phyloP scores from a whole-genome alignment of 768 basidiomycete genomes.

The Tricholoma bakamatsutake region DNA sequence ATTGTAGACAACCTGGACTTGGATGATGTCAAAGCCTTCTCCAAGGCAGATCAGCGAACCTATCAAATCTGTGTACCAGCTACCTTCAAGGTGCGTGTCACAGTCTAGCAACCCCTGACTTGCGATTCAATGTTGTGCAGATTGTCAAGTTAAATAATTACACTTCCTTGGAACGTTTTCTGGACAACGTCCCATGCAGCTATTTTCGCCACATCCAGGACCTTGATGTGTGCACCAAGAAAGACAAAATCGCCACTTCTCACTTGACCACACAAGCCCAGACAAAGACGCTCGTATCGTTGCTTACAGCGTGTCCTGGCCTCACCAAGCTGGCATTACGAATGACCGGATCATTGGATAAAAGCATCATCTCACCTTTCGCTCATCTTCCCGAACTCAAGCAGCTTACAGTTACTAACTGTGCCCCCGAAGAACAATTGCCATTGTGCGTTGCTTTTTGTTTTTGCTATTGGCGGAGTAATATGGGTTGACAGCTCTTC shows the following conservation, averaged over 20 bases:
- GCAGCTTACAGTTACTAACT: slow-evolving; percentile 43
- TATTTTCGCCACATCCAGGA: slow-evolving; percentile 49
- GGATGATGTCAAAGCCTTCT: slow-evolving; percentile 39
- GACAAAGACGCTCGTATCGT: slow-evolving; percentile 42
- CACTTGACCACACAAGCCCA: slow-evolving; percentile 23
- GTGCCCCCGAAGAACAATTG: slow-evolving; percentile 29
- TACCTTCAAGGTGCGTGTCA: slow-evolving; percentile 47
- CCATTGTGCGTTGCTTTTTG: slow-evolving; percentile 38
- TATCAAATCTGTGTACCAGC: slow-evolving; percentile 53
- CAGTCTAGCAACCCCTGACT: slow-evolving; percentile 3
- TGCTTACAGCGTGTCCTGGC: slow-evolving; percentile 45
- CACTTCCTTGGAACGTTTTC: slow-evolving; percentile 43
- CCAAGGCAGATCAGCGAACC: slow-evolving; percentile 41
- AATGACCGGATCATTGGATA: slow-evolving; percentile 44
- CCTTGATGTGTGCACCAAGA: slow-evolving; percentile 41
- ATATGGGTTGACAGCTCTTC: neutral
- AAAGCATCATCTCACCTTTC: slow-evolving; percentile 45
- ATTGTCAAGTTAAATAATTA: slow-evolving; percentile 42
- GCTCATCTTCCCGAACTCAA: slow-evolving; percentile 35
- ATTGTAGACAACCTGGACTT: slow-evolving; percentile 45
- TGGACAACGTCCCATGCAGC: slow-evolving; percentile 46
- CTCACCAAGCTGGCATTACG: slow-evolving; percentile 43
- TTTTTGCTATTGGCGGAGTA: slow-evolving; percentile 3
- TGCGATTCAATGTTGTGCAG: slow-evolving; percentile 24
- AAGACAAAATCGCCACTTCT: slow-evolving; percentile 8